Base-by-base conservation (phyloP, 1,284 basidiomycete species). In the Termitomyces sp. region DNA sequence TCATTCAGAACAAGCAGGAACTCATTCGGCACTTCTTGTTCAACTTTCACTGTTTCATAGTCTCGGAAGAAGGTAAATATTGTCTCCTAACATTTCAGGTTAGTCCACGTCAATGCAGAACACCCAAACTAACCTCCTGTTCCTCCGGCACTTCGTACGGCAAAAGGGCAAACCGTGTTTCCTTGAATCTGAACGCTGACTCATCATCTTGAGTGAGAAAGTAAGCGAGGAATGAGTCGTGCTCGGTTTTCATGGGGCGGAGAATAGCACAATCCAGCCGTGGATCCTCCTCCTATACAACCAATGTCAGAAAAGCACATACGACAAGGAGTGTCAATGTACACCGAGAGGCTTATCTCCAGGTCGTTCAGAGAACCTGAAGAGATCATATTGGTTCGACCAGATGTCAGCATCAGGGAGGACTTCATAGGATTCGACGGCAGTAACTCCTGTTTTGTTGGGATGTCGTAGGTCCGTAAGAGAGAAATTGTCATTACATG, bases 361-460 rank as follows among this genome's bases (percentile, higher is more conserved):
- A 19, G 94, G 94, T 19, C 92, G 77, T 67, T 97, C 94, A 10
- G 87, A 86, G 67, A 94, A 97, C 59, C 87, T 78, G 75, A 96
- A 89, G 56, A 96, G 69, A 64, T 94, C 90, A 67, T 94, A 95
- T 57, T 88, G 84, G 67, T 94, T 95, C 45, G 89, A 82, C 91
- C 92, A 97, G 26, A 92, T 85, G 52, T 91, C 86, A 2, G 81
- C 80, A 65, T 97, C 93, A 0, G 94, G 94, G 26, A 95, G 77
- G 54, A 97, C 75, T 63, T 94, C 89, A 70, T 86, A 96, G 4
- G 86, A 87, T 62, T 93, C 90, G 36, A 92, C 81, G 0, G 92
- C 92, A 0, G 78, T 83, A 17, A 95, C 75, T 47, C 81, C 74
- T 17, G 82, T 82, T 67, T 94, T 94, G 59, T 84, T 92, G 1